Evolutionary conservation across 2,329 filamentous ascomycete genomes (phyloP).

Genomic region (Aureobasidium pullulans): DNA sequence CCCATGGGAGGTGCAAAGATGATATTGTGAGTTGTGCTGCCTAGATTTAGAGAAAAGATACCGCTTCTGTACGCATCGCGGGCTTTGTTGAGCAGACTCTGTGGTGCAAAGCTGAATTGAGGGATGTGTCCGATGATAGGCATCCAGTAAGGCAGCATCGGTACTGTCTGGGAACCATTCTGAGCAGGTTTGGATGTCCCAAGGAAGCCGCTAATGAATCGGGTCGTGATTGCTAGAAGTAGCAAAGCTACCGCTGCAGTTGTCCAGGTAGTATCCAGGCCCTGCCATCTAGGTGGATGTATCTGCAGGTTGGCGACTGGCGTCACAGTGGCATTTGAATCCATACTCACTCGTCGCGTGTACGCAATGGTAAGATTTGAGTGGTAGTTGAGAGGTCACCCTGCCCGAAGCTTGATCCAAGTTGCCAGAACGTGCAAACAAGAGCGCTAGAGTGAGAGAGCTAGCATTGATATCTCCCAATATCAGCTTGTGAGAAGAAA

Average conservation of each 20-base stretch:
- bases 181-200: constrained; percentile 12
- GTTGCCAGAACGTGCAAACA: background rate
- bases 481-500: background rate
- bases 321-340: background rate
- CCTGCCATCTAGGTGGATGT: background rate
- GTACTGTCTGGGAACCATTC: constrained; percentile 31
- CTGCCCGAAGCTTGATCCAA: background rate
- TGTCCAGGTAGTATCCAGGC: background rate
- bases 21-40: constrained; percentile 43
- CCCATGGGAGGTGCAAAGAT: constrained; percentile 43
- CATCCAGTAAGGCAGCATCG: constrained; percentile 52
- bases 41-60: constrained; percentile 44
- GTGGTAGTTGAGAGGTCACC: background rate
- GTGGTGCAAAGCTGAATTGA: constrained; percentile 40
- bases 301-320: background rate
- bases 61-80: constrained; percentile 32
- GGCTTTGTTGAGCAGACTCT: constrained; percentile 37
- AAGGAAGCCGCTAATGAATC: constrained; percentile 14
- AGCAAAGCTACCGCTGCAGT: background rate
- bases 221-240: constrained; percentile 11
- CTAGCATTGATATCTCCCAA: background rate
- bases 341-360: background rate
- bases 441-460: background rate
- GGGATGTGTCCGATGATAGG: constrained; percentile 50
- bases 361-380: background rate